Evolutionary conservation across 1,284 basidiomycete species (phyloP).

Genomic region (Tilletia caries): DNA sequence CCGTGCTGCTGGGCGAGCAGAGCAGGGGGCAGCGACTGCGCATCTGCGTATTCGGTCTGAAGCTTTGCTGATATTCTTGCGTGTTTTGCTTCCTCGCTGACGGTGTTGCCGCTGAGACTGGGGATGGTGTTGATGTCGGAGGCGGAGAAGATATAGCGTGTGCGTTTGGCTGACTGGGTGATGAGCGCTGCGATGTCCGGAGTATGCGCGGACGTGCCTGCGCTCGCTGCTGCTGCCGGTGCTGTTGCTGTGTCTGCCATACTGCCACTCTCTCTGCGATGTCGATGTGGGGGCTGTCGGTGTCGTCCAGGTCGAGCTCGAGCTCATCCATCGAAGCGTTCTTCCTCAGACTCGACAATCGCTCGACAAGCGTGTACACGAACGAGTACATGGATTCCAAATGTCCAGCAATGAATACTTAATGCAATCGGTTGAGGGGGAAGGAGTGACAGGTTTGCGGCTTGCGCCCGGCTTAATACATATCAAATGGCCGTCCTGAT

Average conservation of each 20-base stretch:
- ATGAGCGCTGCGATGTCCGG: not conserved
- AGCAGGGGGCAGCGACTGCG: constrained; percentile 76
- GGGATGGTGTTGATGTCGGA: constrained; percentile 39
- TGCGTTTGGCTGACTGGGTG: constrained; percentile 55
- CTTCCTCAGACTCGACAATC: too few species aligned
- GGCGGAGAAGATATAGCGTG: constrained; percentile 54
- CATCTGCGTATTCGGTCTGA: constrained; percentile 79
- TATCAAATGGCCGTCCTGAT: too few species aligned
- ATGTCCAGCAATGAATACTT: too few species aligned
- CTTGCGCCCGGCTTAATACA: too few species aligned
- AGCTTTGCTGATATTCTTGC: constrained; percentile 65
- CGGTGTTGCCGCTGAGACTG: constrained; percentile 14
- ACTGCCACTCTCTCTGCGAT: not conserved
- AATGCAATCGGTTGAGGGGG: too few species aligned
- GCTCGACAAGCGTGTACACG: too few species aligned
- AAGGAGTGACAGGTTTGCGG: too few species aligned
- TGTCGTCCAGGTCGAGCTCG: not conserved
- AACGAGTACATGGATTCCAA: too few species aligned
- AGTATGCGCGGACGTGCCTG: not conserved
- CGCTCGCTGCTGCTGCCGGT: not conserved
- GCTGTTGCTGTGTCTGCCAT: not conserved
- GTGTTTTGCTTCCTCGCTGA: constrained; percentile 32
- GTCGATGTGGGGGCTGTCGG: not conserved
- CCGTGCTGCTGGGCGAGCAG: constrained; percentile 70
- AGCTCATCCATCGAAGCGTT: not conserved